Conservation (phyloP, 2,329 filamentous ascomycete species). For the Neocucurbitaria cava region DNA sequence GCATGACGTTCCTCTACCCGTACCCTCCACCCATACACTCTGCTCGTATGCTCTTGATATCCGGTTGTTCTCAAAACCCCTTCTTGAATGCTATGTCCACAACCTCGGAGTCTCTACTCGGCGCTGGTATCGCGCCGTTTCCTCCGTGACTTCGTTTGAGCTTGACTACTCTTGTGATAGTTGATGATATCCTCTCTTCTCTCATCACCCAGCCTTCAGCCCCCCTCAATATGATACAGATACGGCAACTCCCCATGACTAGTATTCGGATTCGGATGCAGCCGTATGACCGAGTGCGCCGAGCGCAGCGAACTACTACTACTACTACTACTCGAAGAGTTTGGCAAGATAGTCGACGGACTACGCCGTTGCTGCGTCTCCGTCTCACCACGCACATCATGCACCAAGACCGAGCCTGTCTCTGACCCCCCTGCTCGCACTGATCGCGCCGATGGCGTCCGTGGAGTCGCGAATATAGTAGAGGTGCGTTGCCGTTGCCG, state of each 20-base stretch:
- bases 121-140: no score
- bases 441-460: slow-evolving; percentile 35
- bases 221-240: slow-evolving; percentile 28
- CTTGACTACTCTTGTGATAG: neutral
- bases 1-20: no score
- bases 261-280: slow-evolving; percentile 34
- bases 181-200: neutral
- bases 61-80: no score
- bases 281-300: slow-evolving; percentile 33
- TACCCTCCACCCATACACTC: no score
- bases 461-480: slow-evolving; percentile 26
- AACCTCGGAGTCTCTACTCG: neutral
- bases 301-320: slow-evolving; percentile 41
- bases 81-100: no score
- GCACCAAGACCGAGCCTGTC: slow-evolving; percentile 34
- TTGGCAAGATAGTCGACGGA: slow-evolving; percentile 39
- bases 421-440: slow-evolving; percentile 24
- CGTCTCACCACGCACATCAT: no score
- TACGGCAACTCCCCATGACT: slow-evolving; percentile 43
- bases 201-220: slow-evolving; percentile 4
- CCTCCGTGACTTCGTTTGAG: neutral
- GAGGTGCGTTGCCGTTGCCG: slow-evolving; percentile 29
- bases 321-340: no score
- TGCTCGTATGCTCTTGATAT: no score
- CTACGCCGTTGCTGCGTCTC: slow-evolving; percentile 34